phyloP scores from a whole-genome alignment of 2,329 filamentous ascomycete species.

The Trichoderma harzianum region DNA sequence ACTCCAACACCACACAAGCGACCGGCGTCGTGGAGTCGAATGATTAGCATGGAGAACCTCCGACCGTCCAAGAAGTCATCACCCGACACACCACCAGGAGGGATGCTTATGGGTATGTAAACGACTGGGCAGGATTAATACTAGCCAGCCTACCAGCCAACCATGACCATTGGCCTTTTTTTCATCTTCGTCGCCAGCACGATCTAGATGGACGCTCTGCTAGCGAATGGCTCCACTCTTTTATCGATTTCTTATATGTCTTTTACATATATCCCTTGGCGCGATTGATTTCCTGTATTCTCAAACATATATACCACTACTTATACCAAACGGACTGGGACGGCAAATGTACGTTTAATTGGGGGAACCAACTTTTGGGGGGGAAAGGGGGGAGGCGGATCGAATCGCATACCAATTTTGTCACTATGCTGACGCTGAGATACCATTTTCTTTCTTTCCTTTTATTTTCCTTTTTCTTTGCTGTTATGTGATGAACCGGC shows the following conservation, averaged over 20 bases:
- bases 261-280: conserved; percentile 8
- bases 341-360: conserved; percentile 24
- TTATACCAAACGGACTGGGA: conserved; percentile 12
- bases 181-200: neutral
- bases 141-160: neutral
- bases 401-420: conserved; percentile 15
- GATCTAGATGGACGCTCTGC: neutral
- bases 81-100: conserved; percentile 21
- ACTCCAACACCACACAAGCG: conserved; percentile 39
- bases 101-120: conserved; percentile 28
- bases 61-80: conserved; percentile 36
- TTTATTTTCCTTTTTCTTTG: neutral
- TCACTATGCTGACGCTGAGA: conserved; percentile 14
- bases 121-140: neutral
- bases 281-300: conserved; percentile 12
- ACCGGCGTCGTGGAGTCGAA: conserved; percentile 38
- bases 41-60: conserved; percentile 37
- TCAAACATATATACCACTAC: conserved; percentile 6
- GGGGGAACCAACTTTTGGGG: neutral
- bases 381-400: neutral
- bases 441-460: conserved; percentile 16
- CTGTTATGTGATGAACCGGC: conserved; percentile 3
- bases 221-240: conserved; percentile 12
- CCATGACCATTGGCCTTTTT: neutral
- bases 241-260: conserved; percentile 7